Evolutionary conservation across 495 filamentous ascomycete genomes (phyloP).

Genomic region (Penicillium simplicissimum): DNA sequence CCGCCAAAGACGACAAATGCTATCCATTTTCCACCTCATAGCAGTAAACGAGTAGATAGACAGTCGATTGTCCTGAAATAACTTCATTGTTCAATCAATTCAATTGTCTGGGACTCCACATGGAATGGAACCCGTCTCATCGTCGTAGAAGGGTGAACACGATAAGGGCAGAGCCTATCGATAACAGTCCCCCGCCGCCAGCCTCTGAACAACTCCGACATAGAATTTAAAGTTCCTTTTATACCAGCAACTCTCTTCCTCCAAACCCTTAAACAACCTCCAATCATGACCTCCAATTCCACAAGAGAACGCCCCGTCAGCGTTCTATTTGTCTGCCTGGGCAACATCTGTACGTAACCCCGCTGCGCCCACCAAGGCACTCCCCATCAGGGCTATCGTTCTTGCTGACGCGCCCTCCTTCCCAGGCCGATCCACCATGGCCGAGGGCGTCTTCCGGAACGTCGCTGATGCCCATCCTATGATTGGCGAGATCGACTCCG

Average conservation of each 20-base stretch:
- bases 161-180: background rate
- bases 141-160: background rate
- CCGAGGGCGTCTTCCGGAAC: slow-evolving; percentile 85
- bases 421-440: slow-evolving; percentile 79
- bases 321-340: slow-evolving; percentile 93
- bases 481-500: slow-evolving; percentile 77
- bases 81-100: too few relatives aligned
- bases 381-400: background rate
- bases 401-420: slow-evolving; percentile 3
- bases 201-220: background rate
- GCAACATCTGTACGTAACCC: slow-evolving; percentile 79
- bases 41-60: too few relatives aligned
- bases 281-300: slow-evolving; percentile 26
- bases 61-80: too few relatives aligned
- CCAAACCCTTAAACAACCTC: background rate
- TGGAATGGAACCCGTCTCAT: background rate
- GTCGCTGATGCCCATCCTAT: slow-evolving; percentile 59
- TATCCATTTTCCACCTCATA: too few relatives aligned
- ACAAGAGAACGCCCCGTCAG: slow-evolving; percentile 51
- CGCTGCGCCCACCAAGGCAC: background rate
- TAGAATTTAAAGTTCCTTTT: too few relatives aligned
- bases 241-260: background rate
- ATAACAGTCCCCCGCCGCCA: background rate
- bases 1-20: too few relatives aligned
- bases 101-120: too few relatives aligned